These are phyloP conservation scores for Blyttiomyces sp. DNA, from an alignment of 371 early-diverging fungal genomes.

Conservation along the genomic window DNA sequence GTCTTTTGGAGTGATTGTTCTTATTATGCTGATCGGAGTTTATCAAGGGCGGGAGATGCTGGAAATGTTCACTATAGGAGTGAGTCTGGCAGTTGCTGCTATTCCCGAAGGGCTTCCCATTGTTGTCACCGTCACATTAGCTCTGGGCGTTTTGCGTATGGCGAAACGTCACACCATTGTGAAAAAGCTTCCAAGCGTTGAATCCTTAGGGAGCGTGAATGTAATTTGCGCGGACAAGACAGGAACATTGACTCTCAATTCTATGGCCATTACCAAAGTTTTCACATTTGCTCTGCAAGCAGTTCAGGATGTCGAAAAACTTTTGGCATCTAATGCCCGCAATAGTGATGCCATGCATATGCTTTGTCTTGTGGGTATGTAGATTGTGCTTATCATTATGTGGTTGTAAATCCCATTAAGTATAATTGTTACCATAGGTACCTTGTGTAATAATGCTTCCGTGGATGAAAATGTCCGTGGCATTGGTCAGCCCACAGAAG, in stretches of 20 bases:
- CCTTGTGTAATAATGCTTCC: conserved; percentile 81
- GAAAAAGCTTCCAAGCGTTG: conserved; percentile 87
- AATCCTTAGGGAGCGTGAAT: conserved; percentile 87
- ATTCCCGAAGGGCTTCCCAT: conserved; percentile 95
- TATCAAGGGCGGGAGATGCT: conserved; percentile 84
- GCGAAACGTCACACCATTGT: conserved; percentile 83
- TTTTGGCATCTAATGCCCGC: too few relatives aligned
- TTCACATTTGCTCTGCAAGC: conserved; percentile 64
- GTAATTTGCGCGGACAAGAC: conserved; percentile 94
- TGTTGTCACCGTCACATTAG: conserved; percentile 88
- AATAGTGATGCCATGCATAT: too few relatives aligned
- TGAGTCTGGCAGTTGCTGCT: conserved; percentile 89
- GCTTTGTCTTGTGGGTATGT: too few relatives aligned
- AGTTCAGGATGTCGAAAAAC: conserved; percentile 64
- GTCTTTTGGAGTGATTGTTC: conserved; percentile 84
- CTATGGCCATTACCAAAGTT: conserved; percentile 76
- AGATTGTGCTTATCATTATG: background rate
- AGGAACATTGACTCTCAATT: conserved; percentile 79
- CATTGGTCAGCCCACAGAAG: conserved; percentile 83
- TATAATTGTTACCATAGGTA: background rate
- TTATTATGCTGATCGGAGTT: conserved; percentile 85
- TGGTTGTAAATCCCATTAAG: background rate
- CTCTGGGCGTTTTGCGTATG: conserved; percentile 86
- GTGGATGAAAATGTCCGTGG: conserved; percentile 61
- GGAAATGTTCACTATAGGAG: conserved; percentile 94